These are phyloP conservation scores for Chenopodium quinoa DNA, from an alignment of 148 eudicot species.

Conservation along the genomic window DNA sequence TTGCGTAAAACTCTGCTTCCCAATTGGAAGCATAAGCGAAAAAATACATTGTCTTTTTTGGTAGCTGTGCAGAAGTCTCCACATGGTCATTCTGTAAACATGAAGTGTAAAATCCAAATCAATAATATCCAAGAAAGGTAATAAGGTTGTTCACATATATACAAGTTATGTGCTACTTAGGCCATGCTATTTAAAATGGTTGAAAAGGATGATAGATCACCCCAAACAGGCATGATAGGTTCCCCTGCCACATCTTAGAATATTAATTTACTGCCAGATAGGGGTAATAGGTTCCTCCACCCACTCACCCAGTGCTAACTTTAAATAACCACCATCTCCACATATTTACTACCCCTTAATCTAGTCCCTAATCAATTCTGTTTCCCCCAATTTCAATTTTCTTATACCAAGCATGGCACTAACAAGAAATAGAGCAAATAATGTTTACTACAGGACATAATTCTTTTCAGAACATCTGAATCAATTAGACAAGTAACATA, in stretches of 20 bases:
- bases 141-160: background rate
- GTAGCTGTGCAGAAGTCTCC: conserved; percentile 60
- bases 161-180: background rate
- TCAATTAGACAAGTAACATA: too few species aligned
- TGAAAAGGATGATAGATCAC: background rate
- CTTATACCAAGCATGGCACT: background rate
- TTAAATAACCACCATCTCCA: background rate
- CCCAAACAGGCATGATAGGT: background rate
- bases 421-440: background rate
- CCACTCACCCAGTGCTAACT: background rate
- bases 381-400: background rate
- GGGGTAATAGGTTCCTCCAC: background rate
- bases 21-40: conserved; percentile 76
- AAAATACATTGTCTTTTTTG: conserved; percentile 72
- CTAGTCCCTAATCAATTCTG: background rate
- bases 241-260: conserved; percentile 1
- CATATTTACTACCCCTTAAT: background rate
- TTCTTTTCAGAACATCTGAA: background rate
- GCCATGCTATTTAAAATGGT: background rate
- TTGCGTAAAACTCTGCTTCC: conserved; percentile 83
- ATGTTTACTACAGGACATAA: background rate
- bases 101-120: conserved; percentile 2
- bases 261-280: background rate
- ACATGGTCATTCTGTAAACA: conserved; percentile 65
- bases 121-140: conserved; percentile 13